Evolutionary conservation across 1,284 basidiomycete genomes (phyloP), one percentile per base, ranked within the genome.

Genomic region (Boletus hoseneyae): DNA sequence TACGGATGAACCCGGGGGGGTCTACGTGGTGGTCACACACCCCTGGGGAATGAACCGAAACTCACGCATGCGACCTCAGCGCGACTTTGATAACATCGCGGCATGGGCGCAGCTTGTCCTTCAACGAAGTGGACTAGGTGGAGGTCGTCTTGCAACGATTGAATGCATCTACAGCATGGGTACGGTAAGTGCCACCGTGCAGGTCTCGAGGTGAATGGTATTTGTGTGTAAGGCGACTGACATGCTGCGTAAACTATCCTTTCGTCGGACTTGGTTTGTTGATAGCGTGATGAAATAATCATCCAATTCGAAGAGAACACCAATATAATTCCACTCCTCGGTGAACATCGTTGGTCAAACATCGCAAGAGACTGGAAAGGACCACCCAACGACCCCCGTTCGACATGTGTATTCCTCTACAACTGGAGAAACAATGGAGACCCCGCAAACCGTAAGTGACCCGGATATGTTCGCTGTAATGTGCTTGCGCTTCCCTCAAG

Each of bases 351-450:
- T 2, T 65, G 57, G 62, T 48, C 55, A 3, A 35, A 41, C 8
- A 49, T 68, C 29, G 37, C 44, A 7, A 48, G 34, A 36, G 6
- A 16, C 3, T 56, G 50, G 47, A 38, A 6, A 0, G 53, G 52
- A 1, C 0, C 19, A 11, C 48, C 53, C 9, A 18, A 56, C 5
- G 53, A 64, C 30, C 27, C 36, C 11, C 47, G 34, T 6, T 43
- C 66, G 1, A 66, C 64, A 3, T 46, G 50, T 6, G 53, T 64
- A 8, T 66, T 69, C 37, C 29, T 61, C 18, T 66, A 69, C 35
- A 68, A 69, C 42, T 66, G 63, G 65, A 52, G 46, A 23, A 56
- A 60, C n/a, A 60, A 66, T 2, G 67, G 64, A 4, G 66, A 66
- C 34, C 67, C 67, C 32, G 48, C 54, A 27, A 64, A 58, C 29